Evolutionary conservation across 2,329 filamentous ascomycete genomes (phyloP).

Genomic region (Fusarium nygamai): DNA sequence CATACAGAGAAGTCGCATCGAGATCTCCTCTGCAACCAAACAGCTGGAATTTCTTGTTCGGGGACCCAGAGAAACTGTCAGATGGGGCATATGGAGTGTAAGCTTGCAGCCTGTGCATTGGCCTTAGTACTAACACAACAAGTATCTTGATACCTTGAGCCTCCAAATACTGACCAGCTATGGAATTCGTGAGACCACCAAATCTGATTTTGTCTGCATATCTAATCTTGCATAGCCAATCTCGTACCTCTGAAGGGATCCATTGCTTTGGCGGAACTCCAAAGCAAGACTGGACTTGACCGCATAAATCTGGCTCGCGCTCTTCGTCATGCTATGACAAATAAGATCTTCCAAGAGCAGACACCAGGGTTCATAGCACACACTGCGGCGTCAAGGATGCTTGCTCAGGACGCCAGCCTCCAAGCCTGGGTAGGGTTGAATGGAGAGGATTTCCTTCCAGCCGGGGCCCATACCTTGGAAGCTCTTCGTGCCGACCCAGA

Average conservation of each 20-base stretch:
- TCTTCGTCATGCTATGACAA: slow-evolving; percentile 67
- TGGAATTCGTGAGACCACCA: slow-evolving; percentile 54
- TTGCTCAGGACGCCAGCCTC: slow-evolving; percentile 59
- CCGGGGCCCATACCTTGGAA: slow-evolving; percentile 56
- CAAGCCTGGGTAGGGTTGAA: slow-evolving; percentile 67
- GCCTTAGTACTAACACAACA: slow-evolving; percentile 21
- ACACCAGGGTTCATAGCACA: slow-evolving; percentile 62
- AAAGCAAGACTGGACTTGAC: slow-evolving; percentile 57
- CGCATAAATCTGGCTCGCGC: slow-evolving; percentile 61
- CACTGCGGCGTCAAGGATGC: slow-evolving; percentile 61
- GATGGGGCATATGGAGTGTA: slow-evolving; percentile 64
- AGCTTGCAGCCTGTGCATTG: slow-evolving; percentile 35
- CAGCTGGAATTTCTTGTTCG: slow-evolving; percentile 59
- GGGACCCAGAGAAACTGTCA: slow-evolving; percentile 60
- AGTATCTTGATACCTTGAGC: slow-evolving; percentile 62
- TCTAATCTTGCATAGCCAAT: slow-evolving; percentile 50
- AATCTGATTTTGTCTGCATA: neutral
- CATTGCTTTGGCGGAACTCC: slow-evolving; percentile 58
- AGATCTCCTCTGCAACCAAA: slow-evolving; percentile 59
- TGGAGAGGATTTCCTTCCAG: slow-evolving; percentile 63
- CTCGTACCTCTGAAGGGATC: slow-evolving; percentile 59
- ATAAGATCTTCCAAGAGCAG: slow-evolving; percentile 64
- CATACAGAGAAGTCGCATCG: slow-evolving; percentile 56
- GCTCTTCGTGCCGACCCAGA: slow-evolving; percentile 57
- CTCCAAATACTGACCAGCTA: slow-evolving; percentile 62